A percentile compares a stretch with the other conserved stretches of the same genome.
Evolutionary conservation across 495 filamentous ascomycete genomes (phyloP).

Genomic region (Podospora didyma): DNA sequence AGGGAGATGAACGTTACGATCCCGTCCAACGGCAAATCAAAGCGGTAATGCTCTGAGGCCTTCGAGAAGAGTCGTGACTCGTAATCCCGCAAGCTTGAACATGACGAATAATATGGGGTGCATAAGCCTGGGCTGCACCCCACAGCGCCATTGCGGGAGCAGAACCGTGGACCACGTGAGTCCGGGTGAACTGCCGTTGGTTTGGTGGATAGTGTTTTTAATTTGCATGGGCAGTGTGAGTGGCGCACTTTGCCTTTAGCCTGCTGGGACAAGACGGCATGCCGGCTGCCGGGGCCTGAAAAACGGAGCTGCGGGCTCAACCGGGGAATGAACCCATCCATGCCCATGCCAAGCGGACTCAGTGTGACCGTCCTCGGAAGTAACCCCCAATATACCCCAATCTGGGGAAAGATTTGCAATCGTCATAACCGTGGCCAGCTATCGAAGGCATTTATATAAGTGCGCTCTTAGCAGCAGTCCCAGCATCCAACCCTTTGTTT

Average conservation of each 20-base stretch:
- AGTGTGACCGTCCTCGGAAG: conserved; percentile 7
- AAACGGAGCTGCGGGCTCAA: neutral
- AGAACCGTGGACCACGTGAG: neutral
- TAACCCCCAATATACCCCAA: too few species aligned
- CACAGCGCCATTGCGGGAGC: conserved; percentile 3
- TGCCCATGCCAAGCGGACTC: conserved; percentile 8
- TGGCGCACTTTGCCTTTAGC: conserved; percentile 16
- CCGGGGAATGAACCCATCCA: conserved; percentile 14
- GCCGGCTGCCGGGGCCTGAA: conserved; percentile 5
- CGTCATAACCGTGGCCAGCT: conserved; percentile 2
- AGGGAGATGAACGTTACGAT: too few species aligned
- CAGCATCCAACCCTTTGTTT: too few species aligned
- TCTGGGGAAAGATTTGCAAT: conserved; percentile 7
- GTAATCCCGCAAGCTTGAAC: too few species aligned
- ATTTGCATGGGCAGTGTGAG: conserved; percentile 2
- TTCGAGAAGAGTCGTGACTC: too few species aligned
- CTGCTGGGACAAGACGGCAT: conserved; percentile 19
- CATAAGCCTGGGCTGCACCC: conserved; percentile 13
- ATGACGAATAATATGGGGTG: neutral
- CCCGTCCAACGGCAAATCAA: too few species aligned
- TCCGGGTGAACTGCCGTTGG: conserved; percentile 9
- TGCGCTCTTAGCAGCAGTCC: neutral
- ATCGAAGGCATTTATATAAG: conserved; percentile 1
- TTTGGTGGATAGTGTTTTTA: conserved; percentile 10
- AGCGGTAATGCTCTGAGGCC: too few species aligned